These are phyloP conservation scores for Carex littledalei DNA, from an alignment of 176 grass and related monocot genomes.

Conservation along the genomic window DNA sequence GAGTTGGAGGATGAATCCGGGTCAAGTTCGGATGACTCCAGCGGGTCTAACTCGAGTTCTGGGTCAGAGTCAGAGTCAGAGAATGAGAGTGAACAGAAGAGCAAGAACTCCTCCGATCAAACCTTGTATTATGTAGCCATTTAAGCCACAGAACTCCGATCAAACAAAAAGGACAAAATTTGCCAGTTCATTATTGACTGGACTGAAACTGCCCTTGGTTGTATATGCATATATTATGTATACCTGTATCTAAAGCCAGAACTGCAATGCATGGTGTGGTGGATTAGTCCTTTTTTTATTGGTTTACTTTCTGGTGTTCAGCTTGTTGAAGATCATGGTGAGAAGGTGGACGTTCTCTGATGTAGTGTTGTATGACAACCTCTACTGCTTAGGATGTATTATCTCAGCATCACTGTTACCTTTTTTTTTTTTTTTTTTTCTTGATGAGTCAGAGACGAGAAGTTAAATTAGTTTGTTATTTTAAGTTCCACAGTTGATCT, in stretches of 20 bases:
- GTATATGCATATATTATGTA: not conserved
- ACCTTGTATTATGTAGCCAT: not conserved
- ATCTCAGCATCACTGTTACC: not conserved
- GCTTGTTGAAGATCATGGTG: not conserved
- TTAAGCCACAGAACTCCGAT: not conserved
- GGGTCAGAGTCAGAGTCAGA: constrained; percentile 35
- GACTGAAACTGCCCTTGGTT: not conserved
- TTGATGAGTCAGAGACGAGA: not conserved
- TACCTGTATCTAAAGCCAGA: not conserved
- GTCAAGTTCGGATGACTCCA: constrained; percentile 30
- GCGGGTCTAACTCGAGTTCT: constrained; percentile 29
- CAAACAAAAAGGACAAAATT: not conserved
- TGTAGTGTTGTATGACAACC: not conserved
- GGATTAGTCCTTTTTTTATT: not conserved
- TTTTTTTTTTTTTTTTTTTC: not conserved
- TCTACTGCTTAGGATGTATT: not conserved
- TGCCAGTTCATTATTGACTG: not conserved
- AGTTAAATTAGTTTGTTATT: not conserved
- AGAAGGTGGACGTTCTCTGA: not conserved
- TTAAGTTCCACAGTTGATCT: not conserved
- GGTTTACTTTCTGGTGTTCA: not conserved
- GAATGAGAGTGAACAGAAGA: constrained; percentile 33
- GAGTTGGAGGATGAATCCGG: constrained; percentile 48
- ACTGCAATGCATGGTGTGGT: not conserved
- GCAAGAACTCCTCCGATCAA: constrained; percentile 20